Percentiles rank a stretch among this genome's conserved stretches.
These are phyloP conservation scores for Penicillium corylophilum DNA, from an alignment of 2,329 filamentous ascomycete genomes.

Conservation along the genomic window DNA sequence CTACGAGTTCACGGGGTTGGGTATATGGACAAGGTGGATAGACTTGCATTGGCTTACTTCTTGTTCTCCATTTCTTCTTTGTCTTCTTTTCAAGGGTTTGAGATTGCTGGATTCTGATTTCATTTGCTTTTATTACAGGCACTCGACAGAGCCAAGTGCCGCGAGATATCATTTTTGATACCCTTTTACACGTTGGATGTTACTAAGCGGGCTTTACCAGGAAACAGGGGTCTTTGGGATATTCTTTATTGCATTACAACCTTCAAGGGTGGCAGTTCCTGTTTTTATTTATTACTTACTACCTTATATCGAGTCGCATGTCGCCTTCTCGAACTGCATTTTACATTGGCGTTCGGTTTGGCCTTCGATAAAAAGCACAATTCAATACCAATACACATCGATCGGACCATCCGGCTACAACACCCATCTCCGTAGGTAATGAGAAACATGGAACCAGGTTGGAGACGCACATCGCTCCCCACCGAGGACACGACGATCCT, in stretches of 20 bases:
- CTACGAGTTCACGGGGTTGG: conserved; percentile 20
- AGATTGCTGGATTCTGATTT: conserved; percentile 1
- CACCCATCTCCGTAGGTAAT: background rate
- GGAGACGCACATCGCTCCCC: background rate
- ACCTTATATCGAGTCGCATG: background rate
- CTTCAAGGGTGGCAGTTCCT: background rate
- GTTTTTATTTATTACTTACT: background rate
- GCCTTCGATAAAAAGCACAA: too few species aligned
- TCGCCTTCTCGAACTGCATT: background rate
- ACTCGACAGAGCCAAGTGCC: background rate
- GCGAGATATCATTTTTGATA: conserved; percentile 30
- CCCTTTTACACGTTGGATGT: conserved; percentile 26
- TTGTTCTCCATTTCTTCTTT: conserved; percentile 7
- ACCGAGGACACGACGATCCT: conserved; percentile 7
- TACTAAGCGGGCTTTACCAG: conserved; percentile 14
- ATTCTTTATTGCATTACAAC: conserved; percentile 2
- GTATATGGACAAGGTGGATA: conserved; percentile 19
- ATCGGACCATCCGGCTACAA: background rate
- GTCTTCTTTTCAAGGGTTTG: conserved; percentile 5
- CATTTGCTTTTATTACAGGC: background rate
- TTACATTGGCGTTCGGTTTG: background rate
- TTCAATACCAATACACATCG: too few species aligned
- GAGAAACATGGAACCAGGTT: background rate
- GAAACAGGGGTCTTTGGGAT: conserved; percentile 12
- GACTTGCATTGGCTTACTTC: conserved; percentile 21